phyloP scores from a whole-genome alignment of 73 alveolate genomes.

The Symbiodinium pilosum region DNA sequence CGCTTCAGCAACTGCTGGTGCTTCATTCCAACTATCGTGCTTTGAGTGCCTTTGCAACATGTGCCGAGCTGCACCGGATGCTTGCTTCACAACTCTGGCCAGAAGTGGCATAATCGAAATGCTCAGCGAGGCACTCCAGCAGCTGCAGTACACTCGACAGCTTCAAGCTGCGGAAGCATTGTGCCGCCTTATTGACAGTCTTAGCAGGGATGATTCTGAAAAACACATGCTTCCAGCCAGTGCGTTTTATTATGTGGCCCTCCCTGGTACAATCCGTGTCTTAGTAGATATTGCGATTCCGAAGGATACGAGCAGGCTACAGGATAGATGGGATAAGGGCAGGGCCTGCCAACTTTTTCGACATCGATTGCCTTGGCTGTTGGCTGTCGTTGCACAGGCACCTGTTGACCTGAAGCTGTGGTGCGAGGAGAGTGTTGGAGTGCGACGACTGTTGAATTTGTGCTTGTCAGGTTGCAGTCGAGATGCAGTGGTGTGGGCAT shows the following conservation, averaged over 20 bases:
- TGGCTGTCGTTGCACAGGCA: background rate
- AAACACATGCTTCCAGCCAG: background rate
- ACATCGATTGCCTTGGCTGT: background rate
- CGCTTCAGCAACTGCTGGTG: background rate
- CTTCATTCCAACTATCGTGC: background rate
- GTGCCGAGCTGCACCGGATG: background rate
- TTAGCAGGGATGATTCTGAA: background rate
- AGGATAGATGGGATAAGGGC: background rate
- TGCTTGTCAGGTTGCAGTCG: background rate
- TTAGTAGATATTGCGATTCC: background rate
- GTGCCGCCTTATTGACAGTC: background rate
- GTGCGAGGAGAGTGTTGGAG: background rate
- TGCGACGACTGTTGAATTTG: background rate
- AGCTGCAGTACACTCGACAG: background rate
- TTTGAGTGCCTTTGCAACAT: background rate
- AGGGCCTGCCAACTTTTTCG: background rate
- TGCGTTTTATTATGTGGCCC: background rate
- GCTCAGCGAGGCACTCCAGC: background rate
- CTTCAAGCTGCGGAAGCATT: background rate
- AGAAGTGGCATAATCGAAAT: background rate
- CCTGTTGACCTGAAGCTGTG: background rate
- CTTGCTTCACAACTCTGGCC: background rate
- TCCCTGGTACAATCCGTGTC: background rate
- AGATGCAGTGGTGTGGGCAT: background rate
- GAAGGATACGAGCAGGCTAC: too few relatives aligned